A percentile compares a stretch with the other conserved stretches of the same genome.
Conservation (phyloP, 1,284 basidiomycete genomes). For the Pseudozyma thailandica region DNA sequence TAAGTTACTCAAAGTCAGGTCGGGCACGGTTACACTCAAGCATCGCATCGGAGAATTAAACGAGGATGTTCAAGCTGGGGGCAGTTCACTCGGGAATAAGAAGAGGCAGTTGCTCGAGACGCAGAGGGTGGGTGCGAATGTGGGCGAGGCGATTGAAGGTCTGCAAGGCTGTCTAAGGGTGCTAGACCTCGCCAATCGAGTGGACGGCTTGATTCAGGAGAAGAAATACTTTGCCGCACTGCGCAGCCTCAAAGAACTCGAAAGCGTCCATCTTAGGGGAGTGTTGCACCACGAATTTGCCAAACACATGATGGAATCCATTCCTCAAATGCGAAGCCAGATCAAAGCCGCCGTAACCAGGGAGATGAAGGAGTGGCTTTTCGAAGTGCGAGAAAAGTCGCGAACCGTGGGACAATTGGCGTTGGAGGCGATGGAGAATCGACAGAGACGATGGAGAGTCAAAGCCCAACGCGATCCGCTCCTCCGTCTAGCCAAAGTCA, state of each 20-base stretch:
- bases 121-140: constrained; percentile 88
- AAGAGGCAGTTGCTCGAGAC: constrained; percentile 75
- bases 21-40: constrained; percentile 72
- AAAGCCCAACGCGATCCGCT: constrained; percentile 62
- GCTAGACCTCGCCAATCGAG: constrained; percentile 91
- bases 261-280: constrained; percentile 86
- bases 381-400: constrained; percentile 90
- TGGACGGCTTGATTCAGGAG: constrained; percentile 89
- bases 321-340: constrained; percentile 86
- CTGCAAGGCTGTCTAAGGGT: constrained; percentile 90
- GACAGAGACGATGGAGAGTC: constrained; percentile 83
- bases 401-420: constrained; percentile 87
- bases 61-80: constrained; percentile 71
- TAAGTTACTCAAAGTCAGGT: constrained; percentile 92
- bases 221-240: constrained; percentile 95
- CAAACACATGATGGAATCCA: constrained; percentile 86
- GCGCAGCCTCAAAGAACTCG: constrained; percentile 72
- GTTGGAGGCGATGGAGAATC: constrained; percentile 86
- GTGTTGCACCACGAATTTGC: constrained; percentile 88
- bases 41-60: constrained; percentile 73
- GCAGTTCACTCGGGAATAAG: constrained; percentile 55
- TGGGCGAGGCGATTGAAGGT: constrained; percentile 95
- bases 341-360: constrained; percentile 93
- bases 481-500: constrained; percentile 80
- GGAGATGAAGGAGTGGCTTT: constrained; percentile 95